phyloP scores from a whole-genome alignment of 139 green algal genomes.

The Mesostigma viride region DNA sequence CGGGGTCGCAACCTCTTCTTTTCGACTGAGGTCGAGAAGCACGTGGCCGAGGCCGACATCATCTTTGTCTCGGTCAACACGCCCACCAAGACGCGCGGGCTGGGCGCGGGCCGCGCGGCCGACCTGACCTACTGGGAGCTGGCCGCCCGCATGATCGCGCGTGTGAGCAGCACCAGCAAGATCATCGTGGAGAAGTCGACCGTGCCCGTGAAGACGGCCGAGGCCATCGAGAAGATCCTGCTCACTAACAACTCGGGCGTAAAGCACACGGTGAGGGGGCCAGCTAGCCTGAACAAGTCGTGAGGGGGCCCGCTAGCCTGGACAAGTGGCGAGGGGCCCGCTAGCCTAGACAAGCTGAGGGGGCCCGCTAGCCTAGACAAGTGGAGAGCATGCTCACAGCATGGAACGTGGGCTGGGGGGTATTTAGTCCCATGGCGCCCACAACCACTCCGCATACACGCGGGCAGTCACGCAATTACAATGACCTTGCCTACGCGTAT shows the following conservation, averaged over 20 bases:
- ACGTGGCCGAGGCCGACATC: constrained; percentile 86
- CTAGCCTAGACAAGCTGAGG: no score
- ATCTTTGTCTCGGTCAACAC: constrained; percentile 98
- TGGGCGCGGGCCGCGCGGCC: constrained; percentile 90
- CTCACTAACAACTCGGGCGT: constrained; percentile 30
- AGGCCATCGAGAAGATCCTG: constrained; percentile 79
- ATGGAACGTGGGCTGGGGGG: no score
- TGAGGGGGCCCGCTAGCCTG: no score
- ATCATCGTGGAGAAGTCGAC: constrained; percentile 98
- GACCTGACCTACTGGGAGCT: constrained; percentile 99
- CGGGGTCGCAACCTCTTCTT: constrained; percentile 94
- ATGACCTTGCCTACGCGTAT: no score
- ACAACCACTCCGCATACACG: no score
- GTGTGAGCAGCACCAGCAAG: constrained; percentile 69
- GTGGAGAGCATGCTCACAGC: no score
- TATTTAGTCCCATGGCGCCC: no score
- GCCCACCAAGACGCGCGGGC: constrained; percentile 90
- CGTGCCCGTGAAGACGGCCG: constrained; percentile 96
- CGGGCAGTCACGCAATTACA: no score
- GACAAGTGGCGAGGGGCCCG: no score
- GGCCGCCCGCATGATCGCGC: constrained; percentile 85
- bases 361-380: no score
- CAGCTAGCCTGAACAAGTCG: no score
- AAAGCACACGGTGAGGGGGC: constrained; percentile 18
- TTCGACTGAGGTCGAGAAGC: constrained; percentile 80